phyloP scores from a whole-genome alignment of 2,329 filamentous ascomycete genomes.

The Aspergillus novoparasiticus region DNA sequence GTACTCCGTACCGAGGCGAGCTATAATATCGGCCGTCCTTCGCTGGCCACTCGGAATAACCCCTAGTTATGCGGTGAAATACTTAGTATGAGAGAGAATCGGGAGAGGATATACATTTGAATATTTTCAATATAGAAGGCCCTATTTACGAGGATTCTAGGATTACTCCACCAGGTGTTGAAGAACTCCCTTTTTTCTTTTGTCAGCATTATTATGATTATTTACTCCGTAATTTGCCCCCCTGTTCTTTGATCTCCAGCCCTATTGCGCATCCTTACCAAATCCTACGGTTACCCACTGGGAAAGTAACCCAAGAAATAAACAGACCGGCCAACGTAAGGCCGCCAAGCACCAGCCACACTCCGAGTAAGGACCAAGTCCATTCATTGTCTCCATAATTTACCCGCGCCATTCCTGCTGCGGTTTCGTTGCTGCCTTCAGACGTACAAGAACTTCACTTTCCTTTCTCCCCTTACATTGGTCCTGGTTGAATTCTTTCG shows the following conservation, averaged over 20 bases:
- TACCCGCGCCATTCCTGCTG: slow-evolving; percentile 15
- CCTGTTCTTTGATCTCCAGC: neutral
- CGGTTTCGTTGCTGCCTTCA: slow-evolving; percentile 27
- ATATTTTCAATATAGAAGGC: too few relatives aligned
- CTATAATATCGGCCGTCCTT: neutral
- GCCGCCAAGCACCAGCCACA: slow-evolving; percentile 22
- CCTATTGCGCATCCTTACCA: neutral
- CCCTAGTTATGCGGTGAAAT: too few relatives aligned
- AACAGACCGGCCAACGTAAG: slow-evolving; percentile 1
- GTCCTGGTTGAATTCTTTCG: slow-evolving; percentile 13
- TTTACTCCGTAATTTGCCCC: neutral
- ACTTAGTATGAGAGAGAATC: too few relatives aligned
- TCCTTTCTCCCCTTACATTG: slow-evolving; percentile 14
- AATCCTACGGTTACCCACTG: neutral
- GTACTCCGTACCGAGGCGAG: neutral
- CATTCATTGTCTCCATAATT: slow-evolving; percentile 14
- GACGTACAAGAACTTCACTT: slow-evolving; percentile 14
- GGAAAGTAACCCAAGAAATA: slow-evolving; percentile 2
- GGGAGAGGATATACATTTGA: too few relatives aligned
- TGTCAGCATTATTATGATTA: neutral
- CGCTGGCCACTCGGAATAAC: neutral
- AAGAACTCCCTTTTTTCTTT: neutral
- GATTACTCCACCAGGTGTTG: neutral
- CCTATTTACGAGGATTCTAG: neutral
- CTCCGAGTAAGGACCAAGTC: slow-evolving; percentile 10